These are phyloP conservation scores for Alternaria metachromatica DNA, from an alignment of 2,329 filamentous ascomycete genomes.

Conservation along the genomic window DNA sequence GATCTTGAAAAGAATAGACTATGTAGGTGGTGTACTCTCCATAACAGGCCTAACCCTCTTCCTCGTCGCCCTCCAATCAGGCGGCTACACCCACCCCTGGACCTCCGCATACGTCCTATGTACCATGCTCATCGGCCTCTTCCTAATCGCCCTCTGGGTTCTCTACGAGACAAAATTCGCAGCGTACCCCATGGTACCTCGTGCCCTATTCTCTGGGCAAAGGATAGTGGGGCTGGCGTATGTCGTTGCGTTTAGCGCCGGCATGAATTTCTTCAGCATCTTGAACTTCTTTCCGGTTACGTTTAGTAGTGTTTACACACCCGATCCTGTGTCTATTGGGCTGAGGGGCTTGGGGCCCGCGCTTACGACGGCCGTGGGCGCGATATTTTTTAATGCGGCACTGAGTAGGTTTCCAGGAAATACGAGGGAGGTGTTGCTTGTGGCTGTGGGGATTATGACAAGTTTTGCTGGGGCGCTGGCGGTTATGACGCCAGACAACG, in stretches of 20 bases:
- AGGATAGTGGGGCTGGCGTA: neutral
- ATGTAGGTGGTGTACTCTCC: conserved; percentile 28
- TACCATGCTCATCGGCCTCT: conserved; percentile 46
- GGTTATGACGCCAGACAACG: conserved; percentile 40
- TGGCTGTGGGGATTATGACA: conserved; percentile 42
- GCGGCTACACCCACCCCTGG: conserved; percentile 51
- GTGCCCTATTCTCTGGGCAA: neutral
- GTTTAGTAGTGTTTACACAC: neutral
- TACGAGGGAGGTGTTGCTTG: conserved; percentile 37
- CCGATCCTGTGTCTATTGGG: neutral
- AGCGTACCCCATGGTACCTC: neutral
- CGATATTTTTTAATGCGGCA: conserved; percentile 36
- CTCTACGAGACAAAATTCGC: neutral
- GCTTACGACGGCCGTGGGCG: neutral
- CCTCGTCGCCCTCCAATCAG: conserved; percentile 50
- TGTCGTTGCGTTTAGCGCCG: neutral
- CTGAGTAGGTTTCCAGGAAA: conserved; percentile 32
- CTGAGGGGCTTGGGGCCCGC: neutral
- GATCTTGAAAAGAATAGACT: neutral
- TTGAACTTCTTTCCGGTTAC: neutral
- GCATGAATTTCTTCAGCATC: neutral
- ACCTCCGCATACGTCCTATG: conserved; percentile 46
- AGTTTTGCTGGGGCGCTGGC: conserved; percentile 41
- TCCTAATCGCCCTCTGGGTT: conserved; percentile 38
- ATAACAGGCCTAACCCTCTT: conserved; percentile 44